Evolutionary conservation across 2,329 filamentous ascomycete species (phyloP), one percentile per base, ranked within the genome.

Genomic region (Xylaria sp.): DNA sequence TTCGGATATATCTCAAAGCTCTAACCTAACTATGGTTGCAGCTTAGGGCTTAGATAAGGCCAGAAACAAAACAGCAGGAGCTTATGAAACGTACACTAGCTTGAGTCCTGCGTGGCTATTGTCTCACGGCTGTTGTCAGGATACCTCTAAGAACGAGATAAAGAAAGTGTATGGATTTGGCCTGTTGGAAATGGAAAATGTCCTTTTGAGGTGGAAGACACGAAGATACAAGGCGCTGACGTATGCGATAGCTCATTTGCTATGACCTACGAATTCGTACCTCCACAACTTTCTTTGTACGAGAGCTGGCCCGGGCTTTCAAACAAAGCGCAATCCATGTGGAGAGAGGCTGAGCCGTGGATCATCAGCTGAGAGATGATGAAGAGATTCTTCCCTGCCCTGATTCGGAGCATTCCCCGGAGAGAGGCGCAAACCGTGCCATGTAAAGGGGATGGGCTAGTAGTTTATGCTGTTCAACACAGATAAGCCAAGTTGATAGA

Each of bases 281-380:
- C 60, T 61, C 66, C 66, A 63, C 66, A 60, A 57, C 28, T 13
- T 13, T 38, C 28, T 13, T 13, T 38, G 10, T 58, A 51, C 57
- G 66, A 66, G 56, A 57, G 13, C 49, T 44, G 49, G 53, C 13
- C 53, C 13, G 44, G 58, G 51, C 28, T 48, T 26, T 46, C 20
- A 33, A n/a, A 66, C 56, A 73, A 66, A 70, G 63, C 23, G 59
- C 59, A 66, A 63, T 59, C 59, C 61, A 60, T 71, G 69, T 54
- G 56, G 56, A 56, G 51, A 57, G 64, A 65, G 67, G 65, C 68
- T 67, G 64, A 75, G 69, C 72, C 71, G 71, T 66, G 68, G 59
- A 60, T 68, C 66, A 65, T 74, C 72, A 74, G 74, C 74, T 74
- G 73, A 74, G 66, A 70, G 66, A 70, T 70, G 72, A 72, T 61